A percentile compares a stretch with the other conserved stretches of the same genome.
Conservation (phyloP, 495 filamentous ascomycete genomes). For the Penicillium desertorum region DNA sequence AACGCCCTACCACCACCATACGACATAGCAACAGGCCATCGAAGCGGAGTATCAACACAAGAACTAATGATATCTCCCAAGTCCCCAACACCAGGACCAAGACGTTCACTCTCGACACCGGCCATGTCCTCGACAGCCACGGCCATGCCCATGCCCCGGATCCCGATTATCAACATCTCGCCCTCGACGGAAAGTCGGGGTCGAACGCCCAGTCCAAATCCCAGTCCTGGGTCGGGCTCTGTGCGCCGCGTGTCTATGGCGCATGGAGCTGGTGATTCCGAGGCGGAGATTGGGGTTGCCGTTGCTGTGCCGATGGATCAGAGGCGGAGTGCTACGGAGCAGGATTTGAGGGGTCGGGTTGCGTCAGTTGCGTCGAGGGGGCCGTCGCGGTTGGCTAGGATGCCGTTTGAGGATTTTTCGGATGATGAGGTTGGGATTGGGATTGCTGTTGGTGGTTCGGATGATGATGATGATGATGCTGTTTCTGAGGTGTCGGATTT, state of each 20-base stretch:
- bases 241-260: neutral
- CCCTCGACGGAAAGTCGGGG: constrained; percentile 3
- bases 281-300: constrained; percentile 17
- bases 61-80: constrained; percentile 18
- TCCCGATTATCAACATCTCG: constrained; percentile 16
- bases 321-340: constrained; percentile 14
- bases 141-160: neutral
- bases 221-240: neutral
- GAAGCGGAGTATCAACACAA: constrained; percentile 19
- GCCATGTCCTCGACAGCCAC: neutral
- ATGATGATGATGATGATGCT: constrained; percentile 24
- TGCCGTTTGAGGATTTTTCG: constrained; percentile 27
- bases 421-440: constrained; percentile 27
- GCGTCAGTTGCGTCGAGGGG: constrained; percentile 9
- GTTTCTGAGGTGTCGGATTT: constrained; percentile 34
- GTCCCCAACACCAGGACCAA: neutral
- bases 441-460: neutral
- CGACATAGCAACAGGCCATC: constrained; percentile 15
- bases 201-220: neutral
- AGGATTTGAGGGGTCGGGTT: constrained; percentile 14
- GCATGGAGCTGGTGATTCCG: constrained; percentile 1
- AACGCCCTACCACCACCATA: constrained; percentile 13
- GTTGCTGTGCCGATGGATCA: constrained; percentile 21
- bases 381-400: constrained; percentile 15
- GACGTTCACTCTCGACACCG: neutral